Evolutionary conservation across 2,329 filamentous ascomycete genomes (phyloP).

Genomic region (Venturiaceae sp.): DNA sequence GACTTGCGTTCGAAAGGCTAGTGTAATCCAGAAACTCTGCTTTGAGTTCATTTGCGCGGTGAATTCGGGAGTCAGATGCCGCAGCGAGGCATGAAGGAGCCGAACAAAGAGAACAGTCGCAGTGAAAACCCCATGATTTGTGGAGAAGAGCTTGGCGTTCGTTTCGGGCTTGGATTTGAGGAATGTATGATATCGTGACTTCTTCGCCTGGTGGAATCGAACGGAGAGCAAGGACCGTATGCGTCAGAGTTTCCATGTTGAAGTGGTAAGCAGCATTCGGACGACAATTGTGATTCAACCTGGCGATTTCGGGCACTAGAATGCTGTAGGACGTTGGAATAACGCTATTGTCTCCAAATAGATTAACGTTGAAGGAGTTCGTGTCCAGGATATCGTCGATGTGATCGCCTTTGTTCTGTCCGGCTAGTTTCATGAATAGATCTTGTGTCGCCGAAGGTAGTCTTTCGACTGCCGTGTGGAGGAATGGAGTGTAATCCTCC

Average conservation of each 20-base stretch:
- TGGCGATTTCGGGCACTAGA: not conserved
- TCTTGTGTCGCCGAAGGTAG: not conserved
- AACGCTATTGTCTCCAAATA: no score
- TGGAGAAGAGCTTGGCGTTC: conserved; percentile 20
- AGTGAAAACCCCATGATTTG: conserved; percentile 29
- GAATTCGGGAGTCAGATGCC: not conserved
- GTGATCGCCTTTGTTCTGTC: conserved; percentile 4
- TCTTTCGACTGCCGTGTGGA: not conserved
- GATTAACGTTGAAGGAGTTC: conserved; percentile 4
- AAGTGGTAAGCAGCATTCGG: conserved; percentile 30
- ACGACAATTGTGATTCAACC: conserved; percentile 31
- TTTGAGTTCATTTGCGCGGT: not conserved
- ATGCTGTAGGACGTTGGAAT: no score
- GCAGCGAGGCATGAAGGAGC: conserved; percentile 2
- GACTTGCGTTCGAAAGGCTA: not conserved
- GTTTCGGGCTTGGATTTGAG: conserved; percentile 20
- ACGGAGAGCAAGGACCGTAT: conserved; percentile 26
- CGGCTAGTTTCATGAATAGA: not conserved
- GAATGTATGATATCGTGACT: conserved; percentile 29
- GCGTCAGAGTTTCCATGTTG: conserved; percentile 24
- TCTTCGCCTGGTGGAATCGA: conserved; percentile 31
- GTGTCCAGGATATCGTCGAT: conserved; percentile 3
- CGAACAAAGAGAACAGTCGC: conserved; percentile 27
- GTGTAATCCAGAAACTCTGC: not conserved
- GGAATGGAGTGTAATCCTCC: no score